Base-by-base conservation (phyloP, 176 grass and related monocot genomes). In the Cenchrus fungigraminus region DNA sequence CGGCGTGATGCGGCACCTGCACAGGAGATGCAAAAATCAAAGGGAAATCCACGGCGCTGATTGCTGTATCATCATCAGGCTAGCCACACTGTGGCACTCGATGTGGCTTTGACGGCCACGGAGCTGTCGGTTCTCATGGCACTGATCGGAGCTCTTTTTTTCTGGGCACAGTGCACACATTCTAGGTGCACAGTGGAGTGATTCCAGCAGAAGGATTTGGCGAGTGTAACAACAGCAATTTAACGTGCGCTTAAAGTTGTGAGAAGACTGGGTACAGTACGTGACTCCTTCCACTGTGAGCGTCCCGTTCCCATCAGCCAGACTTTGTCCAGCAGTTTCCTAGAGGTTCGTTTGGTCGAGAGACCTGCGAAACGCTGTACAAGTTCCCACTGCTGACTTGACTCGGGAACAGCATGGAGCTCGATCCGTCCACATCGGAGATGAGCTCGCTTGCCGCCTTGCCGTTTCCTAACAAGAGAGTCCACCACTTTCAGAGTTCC, bases 31-130 rank as follows among this genome's bases (percentile, higher is more conserved):
- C 25, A 2, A 60, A 63, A 64, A 45, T 31, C 44, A 56, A 64
- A 65, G 72, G 67, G 71, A 43, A 78, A 65, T 86, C 73, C 74
- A 13, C 16, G 55, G 73, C 65, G 40, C 49, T 53, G 88, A 82
- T 86, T 82, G 83, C 19, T 77, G 58, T 20, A 25, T 25, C 25
- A 78, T 71, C 88, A 86, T 66, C 49, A 77, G 69, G 65, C 73
- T 57, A 73, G 42, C 67, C 68, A 42, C 5, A 62, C 54, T 9
- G 8, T 29, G 4, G 7, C 52, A 50, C 57, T 82, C 65, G 32
- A 78, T 49, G 73, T 6, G 49, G 43, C 72, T 82, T 51, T 66
- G 73, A 77, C 65, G 44, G 9, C 13, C 29, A 14, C 40, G 51
- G 32, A 2, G 45, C 6, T 12, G 14, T 73, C 65, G 65, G 47